A percentile compares a stretch with the other conserved stretches of the same genome.
phyloP scores from a whole-genome alignment of 2,329 filamentous ascomycete species.

The Ceratocystis cacaofunesta region DNA sequence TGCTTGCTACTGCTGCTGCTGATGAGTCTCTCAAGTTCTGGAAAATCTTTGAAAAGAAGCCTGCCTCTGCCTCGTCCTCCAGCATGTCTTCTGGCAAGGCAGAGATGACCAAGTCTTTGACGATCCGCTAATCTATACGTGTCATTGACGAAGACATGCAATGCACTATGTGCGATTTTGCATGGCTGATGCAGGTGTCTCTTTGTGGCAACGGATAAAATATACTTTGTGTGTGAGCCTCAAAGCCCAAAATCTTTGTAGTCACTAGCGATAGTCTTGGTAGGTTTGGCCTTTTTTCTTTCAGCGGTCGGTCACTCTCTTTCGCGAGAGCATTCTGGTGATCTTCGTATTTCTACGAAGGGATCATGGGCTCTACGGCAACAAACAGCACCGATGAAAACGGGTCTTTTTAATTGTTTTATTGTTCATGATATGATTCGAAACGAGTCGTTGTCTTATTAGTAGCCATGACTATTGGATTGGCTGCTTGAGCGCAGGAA shows the following conservation, averaged over 20 bases:
- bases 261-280: neutral
- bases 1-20: conserved; percentile 87
- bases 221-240: too few species aligned
- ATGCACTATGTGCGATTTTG: neutral
- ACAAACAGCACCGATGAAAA: neutral
- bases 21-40: conserved; percentile 99
- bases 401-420: neutral
- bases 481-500: neutral
- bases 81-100: conserved; percentile 62
- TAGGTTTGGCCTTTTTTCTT: conserved; percentile 4
- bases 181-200: neutral
- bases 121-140: conserved; percentile 48
- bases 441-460: neutral
- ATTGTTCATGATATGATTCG: neutral
- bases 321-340: neutral
- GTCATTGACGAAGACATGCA: neutral
- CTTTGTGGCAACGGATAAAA: neutral
- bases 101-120: conserved; percentile 88
- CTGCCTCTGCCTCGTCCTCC: conserved; percentile 52
- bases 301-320: neutral
- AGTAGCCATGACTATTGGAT: neutral
- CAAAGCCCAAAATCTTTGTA: neutral
- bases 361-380: neutral
- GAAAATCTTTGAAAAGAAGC: conserved; percentile 99
- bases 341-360: neutral